Conservation (phyloP, 345 rosid species). For the Arabis hirsuta region DNA sequence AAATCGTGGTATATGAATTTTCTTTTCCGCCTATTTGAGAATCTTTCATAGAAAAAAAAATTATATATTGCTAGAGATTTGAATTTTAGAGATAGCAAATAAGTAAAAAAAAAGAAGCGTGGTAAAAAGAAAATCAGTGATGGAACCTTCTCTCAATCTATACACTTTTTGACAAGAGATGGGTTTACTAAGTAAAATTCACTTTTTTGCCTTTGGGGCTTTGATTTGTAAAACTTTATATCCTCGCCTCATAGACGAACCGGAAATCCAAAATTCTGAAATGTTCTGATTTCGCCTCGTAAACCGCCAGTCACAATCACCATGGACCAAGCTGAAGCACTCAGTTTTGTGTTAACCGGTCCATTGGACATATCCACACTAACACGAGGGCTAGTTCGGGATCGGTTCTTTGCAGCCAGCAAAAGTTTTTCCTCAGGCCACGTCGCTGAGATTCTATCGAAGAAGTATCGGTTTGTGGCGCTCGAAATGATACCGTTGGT, state of each 20-base stretch:
- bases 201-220: slow-evolving; percentile 30
- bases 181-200: slow-evolving; percentile 27
- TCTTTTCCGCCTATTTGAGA: slow-evolving; percentile 21
- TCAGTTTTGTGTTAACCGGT: slow-evolving; percentile 45
- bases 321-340: slow-evolving; percentile 75
- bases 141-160: slow-evolving; percentile 54
- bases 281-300: slow-evolving; percentile 80
- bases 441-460: slow-evolving; percentile 85
- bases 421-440: slow-evolving; percentile 89
- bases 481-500: slow-evolving; percentile 77
- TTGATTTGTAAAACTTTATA: slow-evolving; percentile 27
- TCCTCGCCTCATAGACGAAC: slow-evolving; percentile 53
- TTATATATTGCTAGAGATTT: slow-evolving; percentile 51
- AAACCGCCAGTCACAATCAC: slow-evolving; percentile 92
- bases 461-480: slow-evolving; percentile 86
- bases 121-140: slow-evolving; percentile 17
- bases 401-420: slow-evolving; percentile 48
- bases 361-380: slow-evolving; percentile 63
- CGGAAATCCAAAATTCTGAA: slow-evolving; percentile 92
- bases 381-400: slow-evolving; percentile 55
- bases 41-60: neutral
- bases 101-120: slow-evolving; percentile 47
- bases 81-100: slow-evolving; percentile 54
- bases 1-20: slow-evolving; percentile 1
- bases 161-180: slow-evolving; percentile 54